Evolutionary conservation across 495 filamentous ascomycete species (phyloP), one percentile per base, ranked within the genome.

Genomic region (Collariella sp.): DNA sequence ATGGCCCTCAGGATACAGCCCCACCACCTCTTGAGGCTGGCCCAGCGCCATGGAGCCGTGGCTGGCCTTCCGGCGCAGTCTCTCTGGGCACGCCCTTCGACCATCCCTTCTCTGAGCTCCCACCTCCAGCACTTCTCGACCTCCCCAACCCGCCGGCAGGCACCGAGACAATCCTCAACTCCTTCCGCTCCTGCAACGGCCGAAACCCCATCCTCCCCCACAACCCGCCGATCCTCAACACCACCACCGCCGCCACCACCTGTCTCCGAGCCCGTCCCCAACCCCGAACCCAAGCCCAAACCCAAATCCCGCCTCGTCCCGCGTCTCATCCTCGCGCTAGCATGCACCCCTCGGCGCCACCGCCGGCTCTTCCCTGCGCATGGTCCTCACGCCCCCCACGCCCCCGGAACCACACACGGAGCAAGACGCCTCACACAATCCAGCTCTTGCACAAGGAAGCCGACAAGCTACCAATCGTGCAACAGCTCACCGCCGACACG

Each of bases 401-500:
- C 70, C 65, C 0, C 70, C 64, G 1, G 20, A 16, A 0, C 65
- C 66, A 0, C 70, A 63, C 13, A 64, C 65, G 6, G 56, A 63
- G 42, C 58, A 64, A 35, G 76, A 79, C 60, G 35, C 19, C 1
- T 49, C n/a, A 58, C 39, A 62, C 60, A 47, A 70, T 65, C 48
- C 51, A 53, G 15, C 46, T 56, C 45, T 46, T 76, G 7, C 65
- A 67, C 54, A 51, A 58, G 3, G 42, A 61, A 40, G 76, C 70
- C 23, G 52, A 69, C 22, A 57, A 62, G 36, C 70, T 84, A 1
- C 77, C 81, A 12, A 62, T 84, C 52, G 79, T 86, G 19, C 62
- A 71, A 52, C 60, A 70, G 22, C 69, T 86, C 26, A 69, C 72
- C n/a, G 45, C 64, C 13, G 68, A 84, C 65, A 77, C 80, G 7